Base-by-base conservation (phyloP, 2,329 filamentous ascomycete genomes). In the Fusarium buharicum region DNA sequence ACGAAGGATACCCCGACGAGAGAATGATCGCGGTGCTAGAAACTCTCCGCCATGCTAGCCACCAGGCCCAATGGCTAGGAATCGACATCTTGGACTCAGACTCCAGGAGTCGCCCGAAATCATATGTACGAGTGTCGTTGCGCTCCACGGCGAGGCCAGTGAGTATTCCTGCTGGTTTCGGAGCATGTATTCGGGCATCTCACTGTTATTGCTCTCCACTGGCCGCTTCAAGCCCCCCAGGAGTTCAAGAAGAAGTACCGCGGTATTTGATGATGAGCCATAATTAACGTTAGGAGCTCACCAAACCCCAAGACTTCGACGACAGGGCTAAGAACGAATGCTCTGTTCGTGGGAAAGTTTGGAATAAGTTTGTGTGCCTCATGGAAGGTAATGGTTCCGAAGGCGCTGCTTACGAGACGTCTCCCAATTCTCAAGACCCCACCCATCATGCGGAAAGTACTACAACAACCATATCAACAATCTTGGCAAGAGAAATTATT, bases 371-470 rank as follows among this genome's bases (percentile, higher is more conserved):
- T 58, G 78, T 89, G 46, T 80, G 82, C 67, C 88, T 89, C 77
- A 82, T 88, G 76, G 84, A 80, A 1, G 85, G 88, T 72, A 87
- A 88, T 57, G 84, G 84, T 4, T 84, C 84, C 14, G 85, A 87
- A 62, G 84, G 84, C 16, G 83, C 82, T 16, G 79, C 80, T 1
- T 84, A 56, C 20, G 64, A 63, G 36, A 51, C 60, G 4, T 59
- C 51, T 13, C 59, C 51, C 12, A 56, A 49, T 13, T 55, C 61
- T n/a, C 56, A 59, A 33, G 56, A 51, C 13, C 56, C 50, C 81
- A 53, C 61, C 22, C 36, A 61, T 49, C 52, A 62, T 50, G 59
- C 31, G 46, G 50, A 36, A 59, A 59, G 37, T 59, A 66, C 39
- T 64, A 59, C 44, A 37, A 64, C 49, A 64, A 64, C 36, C 54